A percentile compares a stretch with the other conserved stretches of the same genome.
Evolutionary conservation across 108 stramenopile genomes (phyloP).

Genomic region (Aurantiochytrium sp.): DNA sequence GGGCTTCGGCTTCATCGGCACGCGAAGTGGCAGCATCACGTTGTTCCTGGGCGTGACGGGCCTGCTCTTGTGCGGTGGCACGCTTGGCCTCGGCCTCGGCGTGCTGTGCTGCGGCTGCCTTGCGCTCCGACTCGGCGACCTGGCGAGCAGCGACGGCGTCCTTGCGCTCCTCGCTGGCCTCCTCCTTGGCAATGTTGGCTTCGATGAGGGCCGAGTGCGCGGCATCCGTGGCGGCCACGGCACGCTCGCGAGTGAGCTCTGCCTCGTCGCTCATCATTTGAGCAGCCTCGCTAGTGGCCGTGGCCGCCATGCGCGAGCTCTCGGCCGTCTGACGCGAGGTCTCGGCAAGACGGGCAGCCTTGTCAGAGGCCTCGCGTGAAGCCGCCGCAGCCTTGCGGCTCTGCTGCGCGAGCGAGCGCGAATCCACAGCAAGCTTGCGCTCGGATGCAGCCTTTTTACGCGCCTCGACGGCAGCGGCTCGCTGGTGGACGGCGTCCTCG

Average conservation of each 20-base stretch:
- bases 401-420: background rate
- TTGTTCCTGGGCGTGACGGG: background rate
- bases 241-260: background rate
- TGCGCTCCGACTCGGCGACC: background rate
- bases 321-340: background rate
- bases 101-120: background rate
- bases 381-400: background rate
- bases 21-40: background rate
- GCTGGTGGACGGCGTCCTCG: background rate
- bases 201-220: background rate
- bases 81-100: background rate
- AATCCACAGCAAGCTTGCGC: background rate
- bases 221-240: background rate
- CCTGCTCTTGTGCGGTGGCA: background rate
- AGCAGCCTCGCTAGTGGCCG: background rate
- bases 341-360: background rate
- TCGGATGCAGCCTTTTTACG: background rate
- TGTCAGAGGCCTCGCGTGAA: background rate
- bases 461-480: background rate
- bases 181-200: background rate
- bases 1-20: background rate
- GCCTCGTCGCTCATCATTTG: background rate
- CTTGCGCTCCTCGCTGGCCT: slow-evolving; percentile 15
- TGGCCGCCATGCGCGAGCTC: background rate
- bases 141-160: background rate